Conservation (phyloP, 495 filamentous ascomycete genomes). For the Aspergillus conjunctus region DNA sequence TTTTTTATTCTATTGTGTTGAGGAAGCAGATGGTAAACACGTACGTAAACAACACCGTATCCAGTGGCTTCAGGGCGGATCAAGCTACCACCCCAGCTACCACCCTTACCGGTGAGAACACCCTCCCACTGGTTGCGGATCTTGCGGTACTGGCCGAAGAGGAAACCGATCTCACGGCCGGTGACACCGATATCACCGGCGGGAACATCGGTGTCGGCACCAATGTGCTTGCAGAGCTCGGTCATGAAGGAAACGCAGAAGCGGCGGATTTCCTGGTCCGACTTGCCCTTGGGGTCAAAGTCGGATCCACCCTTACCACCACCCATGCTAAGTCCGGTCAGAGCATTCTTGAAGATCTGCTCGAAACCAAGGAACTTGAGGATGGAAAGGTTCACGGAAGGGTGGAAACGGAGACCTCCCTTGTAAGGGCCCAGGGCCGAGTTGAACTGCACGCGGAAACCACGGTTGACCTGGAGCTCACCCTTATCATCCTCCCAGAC, state of each 20-base stretch:
- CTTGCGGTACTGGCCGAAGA: conserved; percentile 95
- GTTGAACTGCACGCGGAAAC: conserved; percentile 99
- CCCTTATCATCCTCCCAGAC: conserved; percentile 94
- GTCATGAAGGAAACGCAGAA: conserved; percentile 98
- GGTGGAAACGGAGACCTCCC: conserved; percentile 95
- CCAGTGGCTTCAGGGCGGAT: conserved; percentile 98
- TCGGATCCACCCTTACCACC: conserved; percentile 98
- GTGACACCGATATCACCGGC: conserved; percentile 94
- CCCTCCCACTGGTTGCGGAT: conserved; percentile 90
- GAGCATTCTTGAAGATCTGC: conserved; percentile 99
- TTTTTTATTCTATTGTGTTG: not conserved
- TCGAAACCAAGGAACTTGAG: conserved; percentile 99
- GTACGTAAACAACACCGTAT: conserved; percentile 87
- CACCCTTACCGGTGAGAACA: conserved; percentile 93
- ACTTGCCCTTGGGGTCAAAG: conserved; percentile 99
- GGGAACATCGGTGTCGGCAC: conserved; percentile 92
- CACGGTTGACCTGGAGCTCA: conserved; percentile 86
- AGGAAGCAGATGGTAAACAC: conserved; percentile 12
- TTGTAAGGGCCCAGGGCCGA: conserved; percentile 98
- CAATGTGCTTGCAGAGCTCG: conserved; percentile 92
- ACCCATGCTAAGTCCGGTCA: conserved; percentile 91
- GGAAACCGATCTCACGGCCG: conserved; percentile 85
- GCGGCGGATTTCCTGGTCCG: conserved; percentile 93
- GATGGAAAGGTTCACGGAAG: conserved; percentile 93
- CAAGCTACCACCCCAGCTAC: conserved; percentile 87